Evolutionary conservation across 1,139 yeast genomes (phyloP).

Genomic region (Hyphopichia buzzinii): DNA sequence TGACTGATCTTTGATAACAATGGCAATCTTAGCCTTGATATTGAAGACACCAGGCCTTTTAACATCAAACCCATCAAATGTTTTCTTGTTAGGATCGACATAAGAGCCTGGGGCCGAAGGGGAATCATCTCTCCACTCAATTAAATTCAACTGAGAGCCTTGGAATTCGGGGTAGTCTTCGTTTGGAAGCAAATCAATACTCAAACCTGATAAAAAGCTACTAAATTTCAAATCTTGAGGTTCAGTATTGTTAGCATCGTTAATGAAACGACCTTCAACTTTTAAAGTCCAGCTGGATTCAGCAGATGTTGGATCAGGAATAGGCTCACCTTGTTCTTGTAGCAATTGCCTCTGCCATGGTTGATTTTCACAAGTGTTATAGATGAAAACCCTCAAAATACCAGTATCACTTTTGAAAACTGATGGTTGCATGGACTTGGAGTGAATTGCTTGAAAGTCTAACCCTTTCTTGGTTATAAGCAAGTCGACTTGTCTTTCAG

Average conservation of each 20-base stretch:
- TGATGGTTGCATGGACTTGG: conserved; percentile 45
- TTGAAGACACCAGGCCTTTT: conserved; percentile 74
- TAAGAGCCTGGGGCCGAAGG: conserved; percentile 2
- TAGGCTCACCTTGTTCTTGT: conserved; percentile 21
- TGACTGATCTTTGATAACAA: conserved; percentile 77
- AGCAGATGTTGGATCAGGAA: conserved; percentile 18
- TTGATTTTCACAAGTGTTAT: conserved; percentile 81
- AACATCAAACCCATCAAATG: conserved; percentile 86
- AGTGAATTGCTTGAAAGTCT: conserved; percentile 76
- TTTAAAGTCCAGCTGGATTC: conserved; percentile 81
- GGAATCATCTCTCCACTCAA: conserved; percentile 43
- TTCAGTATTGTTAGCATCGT: conserved; percentile 24
- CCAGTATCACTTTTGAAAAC: conserved; percentile 49
- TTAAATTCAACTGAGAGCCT: conserved; percentile 30
- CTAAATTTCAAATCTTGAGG: conserved; percentile 51
- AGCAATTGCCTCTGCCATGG: conserved; percentile 75
- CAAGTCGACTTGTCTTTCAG: conserved; percentile 79
- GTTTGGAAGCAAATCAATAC: conserved; percentile 66
- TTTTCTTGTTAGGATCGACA: conserved; percentile 30
- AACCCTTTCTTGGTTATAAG: conserved; percentile 77
- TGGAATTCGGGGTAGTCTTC: conserved; percentile 39
- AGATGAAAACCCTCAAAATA: conserved; percentile 71
- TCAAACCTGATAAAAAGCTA: conserved; percentile 76
- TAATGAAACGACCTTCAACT: conserved; percentile 77
- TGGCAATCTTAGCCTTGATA: conserved; percentile 66